Evolutionary conservation across 441 rosid species (phyloP), one percentile per base, ranked within the genome.

Genomic region (Euphorbia schlechtendalii): DNA sequence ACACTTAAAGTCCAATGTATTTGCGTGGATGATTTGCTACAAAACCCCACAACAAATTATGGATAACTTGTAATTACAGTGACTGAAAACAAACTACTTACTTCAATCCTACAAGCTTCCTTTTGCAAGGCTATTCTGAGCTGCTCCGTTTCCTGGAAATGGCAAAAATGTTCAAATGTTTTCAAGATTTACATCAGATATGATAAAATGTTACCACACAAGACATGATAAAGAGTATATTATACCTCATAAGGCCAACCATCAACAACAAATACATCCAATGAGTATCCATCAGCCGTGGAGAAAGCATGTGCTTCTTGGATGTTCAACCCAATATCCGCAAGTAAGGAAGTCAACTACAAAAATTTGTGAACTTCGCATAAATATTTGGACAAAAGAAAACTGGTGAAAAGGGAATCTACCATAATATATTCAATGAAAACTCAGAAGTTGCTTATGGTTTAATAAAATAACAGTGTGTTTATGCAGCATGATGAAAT

Each of bases 291-390:
- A 75, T 91, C 98, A 8, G 46, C 81, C 0, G 96, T 94, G 54
- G 96, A 89, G 74, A 91, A 91, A 56, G 89, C 99, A 66, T 89
- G 99, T 66, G 99, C 98, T 73, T 94, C 99, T 80, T 87, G 87
- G 66, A 94, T 94, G 75, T 87, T 85, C 77, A 94, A 69, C 57
- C 92, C 96, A 78, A 91, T 81, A 65, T 89, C 98, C 63, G 87
- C 90, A 63, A 94, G 92, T 77, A 91, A 73, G 62, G 92, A 74
- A 73, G 96, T 88, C 75, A 91, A 63, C 99, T 94, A 84, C 17
- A 78, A 71, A 75, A 59, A 73, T 73, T 36, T 59, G 49, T 64
- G 43, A 57, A 66, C 65, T 45, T 59, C 46, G 70, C 69, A 72
- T 67, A 57, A 73, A 55, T 59, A 74, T 61, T 49, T 28, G 69